A percentile compares a stretch with the other conserved stretches of the same genome.
Evolutionary conservation across 352 stramenopile genomes (phyloP).

Genomic region (Pythium rhizo-oryzae): DNA sequence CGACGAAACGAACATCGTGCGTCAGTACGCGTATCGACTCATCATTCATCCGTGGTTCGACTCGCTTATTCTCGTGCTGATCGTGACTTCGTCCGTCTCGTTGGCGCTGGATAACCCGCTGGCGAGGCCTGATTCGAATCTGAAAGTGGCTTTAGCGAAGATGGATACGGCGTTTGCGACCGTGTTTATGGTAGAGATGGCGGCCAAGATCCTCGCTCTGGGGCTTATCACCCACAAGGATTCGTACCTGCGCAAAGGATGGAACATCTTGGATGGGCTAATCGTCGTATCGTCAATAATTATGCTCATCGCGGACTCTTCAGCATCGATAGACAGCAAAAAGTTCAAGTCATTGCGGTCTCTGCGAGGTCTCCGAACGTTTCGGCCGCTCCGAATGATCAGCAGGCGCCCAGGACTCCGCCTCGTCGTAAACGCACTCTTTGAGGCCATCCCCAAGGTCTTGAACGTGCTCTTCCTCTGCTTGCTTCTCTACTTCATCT

Average conservation of each 20-base stretch:
- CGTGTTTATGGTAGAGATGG: slow-evolving; percentile 89
- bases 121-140: slow-evolving; percentile 43
- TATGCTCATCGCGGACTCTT: slow-evolving; percentile 60
- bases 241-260: slow-evolving; percentile 83
- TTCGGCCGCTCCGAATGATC: slow-evolving; percentile 92
- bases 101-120: slow-evolving; percentile 90
- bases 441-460: slow-evolving; percentile 89
- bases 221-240: slow-evolving; percentile 69
- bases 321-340: slow-evolving; percentile 31
- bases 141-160: slow-evolving; percentile 48
- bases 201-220: slow-evolving; percentile 88
- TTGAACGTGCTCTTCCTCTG: slow-evolving; percentile 92
- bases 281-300: slow-evolving; percentile 88
- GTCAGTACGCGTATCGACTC: slow-evolving; percentile 43
- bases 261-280: slow-evolving; percentile 90
- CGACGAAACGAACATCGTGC: slow-evolving; percentile 39
- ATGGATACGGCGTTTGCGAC: slow-evolving; percentile 79
- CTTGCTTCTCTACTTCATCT: slow-evolving; percentile 94
- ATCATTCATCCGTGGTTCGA: slow-evolving; percentile 83
- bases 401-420: slow-evolving; percentile 83
- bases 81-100: slow-evolving; percentile 79
- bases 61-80: slow-evolving; percentile 77
- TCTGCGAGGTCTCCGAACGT: slow-evolving; percentile 82
- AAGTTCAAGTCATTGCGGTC: slow-evolving; percentile 81
- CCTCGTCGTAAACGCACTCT: slow-evolving; percentile 91